A percentile compares a stretch with the other conserved stretches of the same genome.
phyloP scores from a whole-genome alignment of 208 protist species.

The Trypanosoma theileri region DNA sequence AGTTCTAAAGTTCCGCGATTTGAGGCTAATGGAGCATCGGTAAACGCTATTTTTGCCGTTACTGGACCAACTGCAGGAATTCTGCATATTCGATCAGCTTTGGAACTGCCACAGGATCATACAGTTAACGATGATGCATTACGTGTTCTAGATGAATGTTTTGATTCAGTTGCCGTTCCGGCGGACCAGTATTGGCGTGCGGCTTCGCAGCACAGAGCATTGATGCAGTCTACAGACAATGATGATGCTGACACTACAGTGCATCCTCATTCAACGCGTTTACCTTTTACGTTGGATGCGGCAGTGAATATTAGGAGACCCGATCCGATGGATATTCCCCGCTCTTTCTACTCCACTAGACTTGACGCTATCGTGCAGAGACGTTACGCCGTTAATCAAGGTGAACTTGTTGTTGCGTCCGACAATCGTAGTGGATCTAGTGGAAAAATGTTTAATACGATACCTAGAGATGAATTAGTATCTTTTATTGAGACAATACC shows the following conservation, averaged over 20 bases:
- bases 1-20: constrained; percentile 11
- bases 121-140: constrained; percentile 39
- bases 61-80: constrained; percentile 57
- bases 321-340: constrained; percentile 37
- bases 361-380: constrained; percentile 54
- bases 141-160: constrained; percentile 41
- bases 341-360: constrained; percentile 65
- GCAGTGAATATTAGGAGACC: constrained; percentile 27
- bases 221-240: background rate
- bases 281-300: background rate
- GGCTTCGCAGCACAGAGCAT: constrained; percentile 26
- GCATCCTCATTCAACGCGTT: background rate
- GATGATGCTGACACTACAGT: background rate
- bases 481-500: constrained; percentile 61
- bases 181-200: constrained; percentile 66
- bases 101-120: constrained; percentile 20
- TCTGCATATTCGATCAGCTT: constrained; percentile 30
- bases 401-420: constrained; percentile 45
- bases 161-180: constrained; percentile 51
- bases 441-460: constrained; percentile 74
- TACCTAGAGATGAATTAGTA: constrained; percentile 35
- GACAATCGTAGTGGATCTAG: constrained; percentile 48
- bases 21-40: constrained; percentile 18
- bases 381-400: constrained; percentile 43
- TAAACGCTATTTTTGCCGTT: constrained; percentile 69